Evolutionary conservation across 768 basidiomycete species (phyloP).

Genomic region (Termitomyces titanicus): DNA sequence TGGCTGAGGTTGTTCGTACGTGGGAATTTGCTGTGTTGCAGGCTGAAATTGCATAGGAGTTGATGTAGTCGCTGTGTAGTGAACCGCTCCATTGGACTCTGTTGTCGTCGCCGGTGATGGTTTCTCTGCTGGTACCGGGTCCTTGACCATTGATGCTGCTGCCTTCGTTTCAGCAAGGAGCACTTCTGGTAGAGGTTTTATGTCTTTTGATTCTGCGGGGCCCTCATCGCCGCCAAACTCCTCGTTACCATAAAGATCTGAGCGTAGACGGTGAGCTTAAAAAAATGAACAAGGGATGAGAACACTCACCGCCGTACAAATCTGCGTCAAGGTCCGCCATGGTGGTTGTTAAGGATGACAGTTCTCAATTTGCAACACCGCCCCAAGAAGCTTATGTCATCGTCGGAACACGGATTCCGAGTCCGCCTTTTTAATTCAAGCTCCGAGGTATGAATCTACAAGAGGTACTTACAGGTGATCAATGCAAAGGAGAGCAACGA

Average conservation of each 20-base stretch:
- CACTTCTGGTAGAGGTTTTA: conserved; percentile 23
- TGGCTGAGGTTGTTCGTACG: conserved; percentile 65
- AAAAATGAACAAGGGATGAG: not conserved
- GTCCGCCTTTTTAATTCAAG: not conserved
- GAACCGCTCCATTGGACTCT: conserved; percentile 9
- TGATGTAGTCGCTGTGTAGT: conserved; percentile 18
- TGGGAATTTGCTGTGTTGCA: conserved; percentile 69
- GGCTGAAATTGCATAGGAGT: conserved; percentile 23
- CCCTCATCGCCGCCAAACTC: conserved; percentile 48
- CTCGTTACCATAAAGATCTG: conserved; percentile 79
- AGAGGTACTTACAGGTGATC: too few relatives aligned
- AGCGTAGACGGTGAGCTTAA: not conserved
- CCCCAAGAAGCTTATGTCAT: conserved; percentile 16
- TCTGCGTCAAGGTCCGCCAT: conserved; percentile 89
- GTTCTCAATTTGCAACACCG: conserved; percentile 17
- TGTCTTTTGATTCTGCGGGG: conserved; percentile 31
- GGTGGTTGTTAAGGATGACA: conserved; percentile 22
- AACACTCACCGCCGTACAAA: conserved; percentile 73
- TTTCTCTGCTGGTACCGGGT: conserved; percentile 17
- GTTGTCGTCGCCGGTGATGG: conserved; percentile 15
- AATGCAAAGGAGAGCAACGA: too few relatives aligned
- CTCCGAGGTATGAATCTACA: not conserved
- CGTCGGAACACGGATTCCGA: not conserved
- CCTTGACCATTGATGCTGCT: conserved; percentile 8
- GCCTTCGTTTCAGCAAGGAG: conserved; percentile 18